These are phyloP conservation scores for Zygnema circumcarinatum DNA, from an alignment of 139 green algal species.

Conservation along the genomic window DNA sequence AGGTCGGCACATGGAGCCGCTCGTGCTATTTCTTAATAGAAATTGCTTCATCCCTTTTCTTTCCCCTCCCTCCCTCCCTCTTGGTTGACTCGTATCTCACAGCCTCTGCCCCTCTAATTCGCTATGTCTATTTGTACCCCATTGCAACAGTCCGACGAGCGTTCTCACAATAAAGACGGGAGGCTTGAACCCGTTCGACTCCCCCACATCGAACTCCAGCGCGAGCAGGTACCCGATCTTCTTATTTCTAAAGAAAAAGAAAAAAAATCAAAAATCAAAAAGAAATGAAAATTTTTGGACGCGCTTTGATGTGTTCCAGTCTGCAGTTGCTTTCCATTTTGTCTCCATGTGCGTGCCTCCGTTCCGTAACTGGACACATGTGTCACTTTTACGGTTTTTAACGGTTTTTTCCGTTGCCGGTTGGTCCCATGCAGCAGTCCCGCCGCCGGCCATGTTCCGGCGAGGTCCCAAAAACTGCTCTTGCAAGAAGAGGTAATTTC, in stretches of 20 bases:
- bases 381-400: background rate
- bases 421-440: background rate
- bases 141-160: background rate
- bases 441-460: background rate
- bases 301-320: background rate
- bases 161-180: background rate
- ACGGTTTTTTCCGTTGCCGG: background rate
- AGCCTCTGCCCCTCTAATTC: background rate
- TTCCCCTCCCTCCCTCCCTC: background rate
- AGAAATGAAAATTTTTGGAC: background rate
- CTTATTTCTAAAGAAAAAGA: background rate
- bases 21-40: no score
- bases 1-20: no score
- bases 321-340: background rate
- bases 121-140: background rate
- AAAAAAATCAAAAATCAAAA: no score
- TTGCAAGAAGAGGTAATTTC: background rate
- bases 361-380: no score
- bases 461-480: background rate
- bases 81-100: no score
- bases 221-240: background rate
- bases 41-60: no score
- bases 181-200: background rate
- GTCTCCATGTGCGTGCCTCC: no score
- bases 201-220: background rate